Evolutionary conservation across 2,329 filamentous ascomycete genomes (phyloP).

Genomic region (Calonectria multiphialidica): DNA sequence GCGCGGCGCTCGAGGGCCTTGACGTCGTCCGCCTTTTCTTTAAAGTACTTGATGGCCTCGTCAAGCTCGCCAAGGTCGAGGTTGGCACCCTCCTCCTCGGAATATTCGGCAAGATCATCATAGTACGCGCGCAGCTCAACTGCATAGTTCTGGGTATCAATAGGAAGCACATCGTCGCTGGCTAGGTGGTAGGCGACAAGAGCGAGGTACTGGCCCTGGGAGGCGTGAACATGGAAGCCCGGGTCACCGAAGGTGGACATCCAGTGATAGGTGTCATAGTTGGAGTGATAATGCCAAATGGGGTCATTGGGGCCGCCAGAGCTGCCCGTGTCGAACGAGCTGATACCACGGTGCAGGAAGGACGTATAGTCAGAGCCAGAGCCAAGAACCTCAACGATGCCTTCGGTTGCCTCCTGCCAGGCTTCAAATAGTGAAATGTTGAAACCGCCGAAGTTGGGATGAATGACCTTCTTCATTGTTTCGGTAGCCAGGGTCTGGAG

Average conservation of each 20-base stretch:
- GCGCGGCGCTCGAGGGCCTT: slow-evolving; percentile 49
- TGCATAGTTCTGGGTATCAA: slow-evolving; percentile 56
- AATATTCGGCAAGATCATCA: slow-evolving; percentile 49
- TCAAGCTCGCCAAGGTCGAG: slow-evolving; percentile 54
- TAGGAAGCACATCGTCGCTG: slow-evolving; percentile 52
- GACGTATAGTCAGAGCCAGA: slow-evolving; percentile 77
- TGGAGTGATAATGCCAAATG: slow-evolving; percentile 83
- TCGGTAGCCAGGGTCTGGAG: slow-evolving; percentile 75
- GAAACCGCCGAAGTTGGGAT: slow-evolving; percentile 69
- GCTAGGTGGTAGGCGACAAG: slow-evolving; percentile 55
- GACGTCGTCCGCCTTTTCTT: slow-evolving; percentile 45
- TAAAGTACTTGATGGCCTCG: slow-evolving; percentile 53
- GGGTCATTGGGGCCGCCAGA: slow-evolving; percentile 57
- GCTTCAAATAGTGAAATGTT: slow-evolving; percentile 55
- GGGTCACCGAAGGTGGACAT: slow-evolving; percentile 84
- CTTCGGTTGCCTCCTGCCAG: slow-evolving; percentile 51
- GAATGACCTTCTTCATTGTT: slow-evolving; percentile 67
- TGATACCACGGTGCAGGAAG: slow-evolving; percentile 69
- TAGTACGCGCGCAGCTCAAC: slow-evolving; percentile 54
- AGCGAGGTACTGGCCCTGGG: slow-evolving; percentile 62
- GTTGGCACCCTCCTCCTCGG: slow-evolving; percentile 45
- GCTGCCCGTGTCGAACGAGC: slow-evolving; percentile 68
- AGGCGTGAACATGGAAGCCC: slow-evolving; percentile 69
- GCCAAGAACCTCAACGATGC: slow-evolving; percentile 66
- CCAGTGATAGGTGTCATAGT: slow-evolving; percentile 89